Percentiles rank a stretch among this genome's conserved stretches.
phyloP scores from a whole-genome alignment of 768 basidiomycete genomes.

The Lactarius trivialis region DNA sequence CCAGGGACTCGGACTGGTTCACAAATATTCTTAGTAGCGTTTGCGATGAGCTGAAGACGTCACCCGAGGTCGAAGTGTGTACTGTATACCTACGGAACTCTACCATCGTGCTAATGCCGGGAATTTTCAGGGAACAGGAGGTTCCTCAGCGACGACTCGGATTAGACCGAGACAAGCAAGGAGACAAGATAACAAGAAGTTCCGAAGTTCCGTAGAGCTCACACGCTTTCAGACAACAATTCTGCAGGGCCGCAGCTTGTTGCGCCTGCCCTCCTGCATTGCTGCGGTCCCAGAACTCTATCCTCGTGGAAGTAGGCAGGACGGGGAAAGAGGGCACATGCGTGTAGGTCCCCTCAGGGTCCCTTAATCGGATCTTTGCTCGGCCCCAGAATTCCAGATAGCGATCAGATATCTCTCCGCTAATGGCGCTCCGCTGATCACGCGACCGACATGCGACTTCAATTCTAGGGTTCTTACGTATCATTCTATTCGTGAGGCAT shows the following conservation, averaged over 20 bases:
- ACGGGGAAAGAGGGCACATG: not conserved
- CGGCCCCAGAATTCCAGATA: not conserved
- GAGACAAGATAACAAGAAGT: not conserved
- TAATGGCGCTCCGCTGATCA: not conserved
- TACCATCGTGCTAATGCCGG: too few relatives aligned
- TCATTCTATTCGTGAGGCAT: not conserved
- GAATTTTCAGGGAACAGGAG: too few relatives aligned
- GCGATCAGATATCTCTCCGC: not conserved
- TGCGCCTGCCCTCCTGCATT: not conserved
- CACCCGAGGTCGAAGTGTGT: too few relatives aligned
- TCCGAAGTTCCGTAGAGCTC: not conserved
- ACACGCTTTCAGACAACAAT: not conserved
- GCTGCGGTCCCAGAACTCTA: not conserved
- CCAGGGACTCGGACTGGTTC: too few relatives aligned
- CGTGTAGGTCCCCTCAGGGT: too few relatives aligned
- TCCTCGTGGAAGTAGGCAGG: constrained; percentile 4
- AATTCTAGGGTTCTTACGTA: not conserved
- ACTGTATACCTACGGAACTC: too few relatives aligned
- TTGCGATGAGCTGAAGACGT: too few relatives aligned
- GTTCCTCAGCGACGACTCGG: too few relatives aligned
- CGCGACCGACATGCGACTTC: not conserved
- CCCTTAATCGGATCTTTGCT: not conserved
- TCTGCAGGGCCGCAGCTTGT: not conserved
- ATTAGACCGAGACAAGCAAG: too few relatives aligned
- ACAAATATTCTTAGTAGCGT: too few relatives aligned